A percentile compares a stretch with the other conserved stretches of the same genome.
phyloP scores from a whole-genome alignment of 1,284 basidiomycete species.

The Trichosporon inkin region DNA sequence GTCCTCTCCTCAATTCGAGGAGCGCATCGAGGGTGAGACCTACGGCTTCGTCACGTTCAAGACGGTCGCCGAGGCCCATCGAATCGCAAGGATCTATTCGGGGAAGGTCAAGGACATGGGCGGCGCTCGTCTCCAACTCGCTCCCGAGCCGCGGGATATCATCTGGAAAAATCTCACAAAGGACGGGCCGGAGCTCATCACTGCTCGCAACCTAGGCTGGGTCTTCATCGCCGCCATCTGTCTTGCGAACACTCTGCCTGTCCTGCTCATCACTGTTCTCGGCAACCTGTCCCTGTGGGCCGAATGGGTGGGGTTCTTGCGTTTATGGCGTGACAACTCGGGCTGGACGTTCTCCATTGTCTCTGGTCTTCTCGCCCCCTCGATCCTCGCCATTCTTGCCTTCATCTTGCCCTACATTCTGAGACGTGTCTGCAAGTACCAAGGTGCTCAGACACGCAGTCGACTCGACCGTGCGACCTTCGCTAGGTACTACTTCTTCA shows the following conservation, averaged over 20 bases:
- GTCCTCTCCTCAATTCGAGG: slow-evolving; percentile 21
- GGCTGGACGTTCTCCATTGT: slow-evolving; percentile 62
- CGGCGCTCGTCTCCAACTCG: slow-evolving; percentile 43
- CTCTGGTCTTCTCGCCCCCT: slow-evolving; percentile 82
- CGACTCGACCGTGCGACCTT: slow-evolving; percentile 82
- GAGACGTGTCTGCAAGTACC: slow-evolving; percentile 74
- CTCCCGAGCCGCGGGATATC: slow-evolving; percentile 51
- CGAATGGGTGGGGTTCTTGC: background rate
- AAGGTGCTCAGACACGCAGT: slow-evolving; percentile 62
- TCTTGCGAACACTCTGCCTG: slow-evolving; percentile 86
- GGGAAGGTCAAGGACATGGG: slow-evolving; percentile 46
- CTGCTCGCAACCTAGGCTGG: slow-evolving; percentile 70
- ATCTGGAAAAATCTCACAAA: slow-evolving; percentile 83
- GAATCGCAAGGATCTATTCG: slow-evolving; percentile 46
- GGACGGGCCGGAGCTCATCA: slow-evolving; percentile 61
- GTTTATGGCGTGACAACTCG: slow-evolving; percentile 16
- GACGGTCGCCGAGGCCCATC: slow-evolving; percentile 74
- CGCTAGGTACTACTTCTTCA: slow-evolving; percentile 84
- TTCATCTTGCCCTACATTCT: slow-evolving; percentile 84
- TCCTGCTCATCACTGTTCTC: slow-evolving; percentile 65
- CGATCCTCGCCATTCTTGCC: slow-evolving; percentile 80
- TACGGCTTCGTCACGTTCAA: slow-evolving; percentile 94
- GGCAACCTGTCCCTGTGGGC: slow-evolving; percentile 61
- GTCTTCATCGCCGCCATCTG: slow-evolving; percentile 69
- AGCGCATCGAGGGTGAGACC: slow-evolving; percentile 60